Percentiles rank a stretch among this genome's conserved stretches.
Evolutionary conservation across 1,284 basidiomycete genomes (phyloP).

Genomic region (Trametes versicolor): DNA sequence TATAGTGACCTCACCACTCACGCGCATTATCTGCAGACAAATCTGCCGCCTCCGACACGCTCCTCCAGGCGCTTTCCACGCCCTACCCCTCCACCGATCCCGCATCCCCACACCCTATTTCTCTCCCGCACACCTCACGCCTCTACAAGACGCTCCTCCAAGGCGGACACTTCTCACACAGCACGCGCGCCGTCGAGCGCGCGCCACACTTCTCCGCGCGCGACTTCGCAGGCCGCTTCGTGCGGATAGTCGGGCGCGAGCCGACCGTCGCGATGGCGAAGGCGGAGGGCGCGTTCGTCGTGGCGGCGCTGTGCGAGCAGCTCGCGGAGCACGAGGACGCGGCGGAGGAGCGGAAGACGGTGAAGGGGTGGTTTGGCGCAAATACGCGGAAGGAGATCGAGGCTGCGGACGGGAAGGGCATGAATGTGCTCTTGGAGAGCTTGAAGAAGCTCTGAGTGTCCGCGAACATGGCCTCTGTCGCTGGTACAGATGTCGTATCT

Average conservation of each 20-base stretch:
- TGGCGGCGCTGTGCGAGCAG: constrained; percentile 80
- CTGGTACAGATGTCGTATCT: too few species aligned
- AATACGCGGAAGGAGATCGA: constrained; percentile 29
- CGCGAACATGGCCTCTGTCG: too few species aligned
- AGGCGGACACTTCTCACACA: constrained; percentile 86
- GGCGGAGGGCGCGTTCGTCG: constrained; percentile 78
- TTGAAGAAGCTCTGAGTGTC: constrained; percentile 32
- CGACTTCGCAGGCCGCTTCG: constrained; percentile 67
- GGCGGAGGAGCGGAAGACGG: constrained; percentile 18
- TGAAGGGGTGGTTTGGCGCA: constrained; percentile 32
- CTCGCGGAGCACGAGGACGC: constrained; percentile 45
- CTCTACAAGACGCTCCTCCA: constrained; percentile 88
- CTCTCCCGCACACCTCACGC: constrained; percentile 82
- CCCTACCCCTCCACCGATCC: constrained; percentile 64
- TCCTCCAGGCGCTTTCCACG: constrained; percentile 63
- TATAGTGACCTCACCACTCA: neutral
- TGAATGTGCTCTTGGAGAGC: constrained; percentile 35
- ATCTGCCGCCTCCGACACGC: constrained; percentile 62
- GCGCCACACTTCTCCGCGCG: constrained; percentile 61
- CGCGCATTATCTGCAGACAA: constrained; percentile 65
- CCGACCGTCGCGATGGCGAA: constrained; percentile 68
- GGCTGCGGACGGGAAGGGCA: constrained; percentile 35
- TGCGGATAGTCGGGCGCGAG: constrained; percentile 65
- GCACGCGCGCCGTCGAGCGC: constrained; percentile 60
- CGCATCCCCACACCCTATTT: constrained; percentile 69